Evolutionary conservation across 495 filamentous ascomycete species (phyloP), one percentile per base, ranked within the genome.

Genomic region (Xanthoparmelia taractica): DNA sequence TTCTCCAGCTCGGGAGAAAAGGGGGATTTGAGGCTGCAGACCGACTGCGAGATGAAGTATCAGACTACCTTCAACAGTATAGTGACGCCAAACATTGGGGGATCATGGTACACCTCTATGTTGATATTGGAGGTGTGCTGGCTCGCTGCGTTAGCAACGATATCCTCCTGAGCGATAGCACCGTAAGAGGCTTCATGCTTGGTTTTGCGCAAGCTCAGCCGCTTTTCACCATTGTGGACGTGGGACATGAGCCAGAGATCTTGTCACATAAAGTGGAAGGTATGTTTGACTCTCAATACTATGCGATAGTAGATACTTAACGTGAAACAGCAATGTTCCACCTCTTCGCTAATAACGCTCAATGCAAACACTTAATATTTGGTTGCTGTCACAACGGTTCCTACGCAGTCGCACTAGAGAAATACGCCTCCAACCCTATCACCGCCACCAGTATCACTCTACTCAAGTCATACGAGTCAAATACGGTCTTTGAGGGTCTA

Each of bases 351-450:
- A 77, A 85, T 33, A 83, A 84, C 60, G 73, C 78, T 56, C 82
- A 87, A 66, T 89, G 86, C 76, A 84, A 82, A 59, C 84, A 88
- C 71, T 83, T 89, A 41, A 82, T 83, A 67, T 85, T 85, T 59
- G 85, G 82, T 11, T 81, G 79, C 41, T 87, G 84, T 65, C 84
- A 87, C 60, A 84, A 89, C 63, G 75, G 75, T 18, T 80, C 80
- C 40, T 87, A 87, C 71, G 71, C 82, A 23, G 78, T 80, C 18
- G 72, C 83, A 43, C 66, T 89, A 18, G 80, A 79, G 17, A 80
- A 79, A 18, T 82, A 81, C 64, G 72, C 71, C 58, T 67, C 72
- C 45, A 73, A 76, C 58, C 27, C 25, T 43, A 18, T 52, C 48
- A 55, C 59, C 48, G 69, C 45, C 29, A 66, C 58, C 25, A 77